Conservation (phyloP, 345 rosid genomes). For the Mangifera indica region DNA sequence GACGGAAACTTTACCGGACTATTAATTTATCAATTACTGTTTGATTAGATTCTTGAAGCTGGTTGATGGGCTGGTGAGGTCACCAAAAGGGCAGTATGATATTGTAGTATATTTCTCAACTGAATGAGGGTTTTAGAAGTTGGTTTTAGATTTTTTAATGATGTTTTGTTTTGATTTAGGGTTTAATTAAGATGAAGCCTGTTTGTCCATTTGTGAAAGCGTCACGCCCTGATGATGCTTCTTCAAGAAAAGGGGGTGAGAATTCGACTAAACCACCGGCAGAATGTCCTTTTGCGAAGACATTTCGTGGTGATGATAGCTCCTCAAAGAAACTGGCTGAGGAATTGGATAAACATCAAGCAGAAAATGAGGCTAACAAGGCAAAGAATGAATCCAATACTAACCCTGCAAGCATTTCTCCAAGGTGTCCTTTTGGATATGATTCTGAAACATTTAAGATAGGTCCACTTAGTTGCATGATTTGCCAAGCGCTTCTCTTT, state of each 20-base stretch:
- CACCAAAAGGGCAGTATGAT: too few species aligned
- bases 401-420: constrained; percentile 44
- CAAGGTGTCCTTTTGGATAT: constrained; percentile 92
- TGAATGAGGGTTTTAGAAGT: neutral
- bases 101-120: too few species aligned
- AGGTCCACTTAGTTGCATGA: constrained; percentile 92
- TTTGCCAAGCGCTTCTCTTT: constrained; percentile 88
- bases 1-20: too few species aligned
- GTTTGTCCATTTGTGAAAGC: constrained; percentile 86
- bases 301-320: constrained; percentile 63
- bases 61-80: too few species aligned
- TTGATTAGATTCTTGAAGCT: too few species aligned
- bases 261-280: constrained; percentile 30
- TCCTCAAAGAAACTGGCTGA: constrained; percentile 29
- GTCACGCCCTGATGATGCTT: constrained; percentile 60
- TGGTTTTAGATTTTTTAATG: neutral
- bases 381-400: constrained; percentile 34
- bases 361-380: constrained; percentile 28
- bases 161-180: constrained; percentile 4
- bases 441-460: constrained; percentile 89
- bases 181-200: constrained; percentile 48
- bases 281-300: constrained; percentile 71
- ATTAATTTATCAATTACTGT: too few species aligned
- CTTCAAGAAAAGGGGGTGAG: constrained; percentile 31
- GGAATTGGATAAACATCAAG: constrained; percentile 28